These are phyloP conservation scores for Aegilops longissima DNA, from an alignment of 176 grass and related monocot species.

Conservation along the genomic window DNA sequence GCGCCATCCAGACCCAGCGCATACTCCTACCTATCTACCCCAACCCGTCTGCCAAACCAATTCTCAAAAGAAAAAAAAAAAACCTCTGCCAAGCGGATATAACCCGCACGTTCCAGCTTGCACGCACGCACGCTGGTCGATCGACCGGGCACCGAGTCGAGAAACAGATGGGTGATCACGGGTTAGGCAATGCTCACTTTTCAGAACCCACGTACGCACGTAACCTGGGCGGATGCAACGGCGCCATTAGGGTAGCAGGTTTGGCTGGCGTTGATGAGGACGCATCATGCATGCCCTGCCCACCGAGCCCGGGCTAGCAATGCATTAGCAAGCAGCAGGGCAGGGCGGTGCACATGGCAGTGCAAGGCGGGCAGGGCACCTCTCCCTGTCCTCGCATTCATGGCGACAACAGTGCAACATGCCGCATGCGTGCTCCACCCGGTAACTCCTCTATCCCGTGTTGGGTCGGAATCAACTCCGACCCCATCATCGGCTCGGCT, in stretches of 20 bases:
- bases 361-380: slow-evolving; percentile 22
- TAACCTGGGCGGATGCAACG: background rate
- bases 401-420: background rate
- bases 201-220: background rate
- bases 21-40: background rate
- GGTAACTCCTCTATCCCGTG: background rate
- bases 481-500: background rate
- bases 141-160: background rate
- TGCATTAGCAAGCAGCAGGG: background rate
- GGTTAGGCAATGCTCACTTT: background rate
- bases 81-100: background rate
- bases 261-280: slow-evolving; percentile 22
- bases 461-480: background rate
- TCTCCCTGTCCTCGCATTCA: slow-evolving; percentile 21
- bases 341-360: slow-evolving; percentile 23
- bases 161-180: background rate
- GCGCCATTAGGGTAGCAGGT: slow-evolving; percentile 3
- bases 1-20: background rate
- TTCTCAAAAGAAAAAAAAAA: too few species aligned
- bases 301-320: background rate
- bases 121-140: background rate
- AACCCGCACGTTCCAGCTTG: background rate
- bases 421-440: background rate
- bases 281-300: background rate
- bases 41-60: background rate